phyloP scores from a whole-genome alignment of 805 yeast genomes.

The Cyberlindnera maritima region DNA sequence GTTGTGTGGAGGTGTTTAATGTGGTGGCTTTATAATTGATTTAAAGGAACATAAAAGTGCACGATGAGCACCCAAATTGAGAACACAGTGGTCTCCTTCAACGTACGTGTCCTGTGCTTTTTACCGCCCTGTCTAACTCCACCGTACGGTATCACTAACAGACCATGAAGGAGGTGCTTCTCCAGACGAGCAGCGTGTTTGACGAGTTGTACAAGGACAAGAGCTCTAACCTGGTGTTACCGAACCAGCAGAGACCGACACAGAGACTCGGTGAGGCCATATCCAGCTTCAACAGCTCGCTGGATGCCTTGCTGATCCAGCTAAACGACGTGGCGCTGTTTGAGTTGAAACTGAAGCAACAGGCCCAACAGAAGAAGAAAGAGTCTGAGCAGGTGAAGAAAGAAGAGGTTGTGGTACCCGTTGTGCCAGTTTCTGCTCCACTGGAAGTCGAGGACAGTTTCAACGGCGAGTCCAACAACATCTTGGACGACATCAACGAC shows the following conservation, averaged over 20 bases:
- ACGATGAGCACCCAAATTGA: slow-evolving; percentile 19
- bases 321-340: slow-evolving; percentile 24
- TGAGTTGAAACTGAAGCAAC: slow-evolving; percentile 17
- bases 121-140: too few relatives aligned
- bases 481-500: slow-evolving; percentile 29
- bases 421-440: too few relatives aligned
- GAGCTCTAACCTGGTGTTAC: slow-evolving; percentile 23
- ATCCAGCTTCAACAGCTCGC: slow-evolving; percentile 17
- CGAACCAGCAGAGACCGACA: slow-evolving; percentile 14
- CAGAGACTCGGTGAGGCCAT: slow-evolving; percentile 18
- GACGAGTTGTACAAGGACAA: slow-evolving; percentile 24
- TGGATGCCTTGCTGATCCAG: slow-evolving; percentile 25
- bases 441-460: slow-evolving; percentile 8
- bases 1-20: too few relatives aligned
- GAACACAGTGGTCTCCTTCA: slow-evolving; percentile 12
- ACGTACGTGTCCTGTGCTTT: slow-evolving; percentile 10
- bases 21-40: too few relatives aligned
- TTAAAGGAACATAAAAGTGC: neutral
- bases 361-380: slow-evolving; percentile 1
- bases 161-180: slow-evolving; percentile 22
- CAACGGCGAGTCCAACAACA: slow-evolving; percentile 12
- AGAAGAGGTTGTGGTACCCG: too few relatives aligned
- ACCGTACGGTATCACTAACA: too few relatives aligned
- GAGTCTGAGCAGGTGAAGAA: slow-evolving; percentile 5
- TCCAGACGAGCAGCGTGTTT: slow-evolving; percentile 22